Conservation (phyloP, 1,284 basidiomycete species). For the Apiotrichum siamense region DNA sequence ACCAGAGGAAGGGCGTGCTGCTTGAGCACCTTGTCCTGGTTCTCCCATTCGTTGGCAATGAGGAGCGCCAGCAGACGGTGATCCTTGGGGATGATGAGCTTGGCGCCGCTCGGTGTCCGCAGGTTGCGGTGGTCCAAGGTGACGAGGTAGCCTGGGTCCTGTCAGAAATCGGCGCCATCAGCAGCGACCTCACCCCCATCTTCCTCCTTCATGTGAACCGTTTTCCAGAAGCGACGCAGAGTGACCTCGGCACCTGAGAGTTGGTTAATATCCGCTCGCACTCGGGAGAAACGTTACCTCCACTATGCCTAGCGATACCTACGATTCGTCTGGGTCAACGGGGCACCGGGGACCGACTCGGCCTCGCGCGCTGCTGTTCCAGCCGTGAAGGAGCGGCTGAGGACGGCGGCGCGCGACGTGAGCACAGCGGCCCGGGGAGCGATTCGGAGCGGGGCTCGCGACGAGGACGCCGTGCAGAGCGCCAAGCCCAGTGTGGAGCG, state of each 20-base stretch:
- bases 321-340: conserved; percentile 39
- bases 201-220: conserved; percentile 61
- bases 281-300: neutral
- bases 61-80: conserved; percentile 71
- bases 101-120: conserved; percentile 77
- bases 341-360: conserved; percentile 20
- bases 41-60: conserved; percentile 94
- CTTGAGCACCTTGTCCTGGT: conserved; percentile 77
- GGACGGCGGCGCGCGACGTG: no score
- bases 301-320: no score
- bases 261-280: no score
- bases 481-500: conserved; percentile 3
- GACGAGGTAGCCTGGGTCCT: conserved; percentile 58
- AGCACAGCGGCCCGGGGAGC: neutral
- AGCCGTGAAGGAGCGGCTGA: neutral
- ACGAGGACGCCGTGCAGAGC: neutral
- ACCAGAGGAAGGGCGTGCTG: conserved; percentile 89
- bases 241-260: conserved; percentile 73
- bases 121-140: conserved; percentile 78
- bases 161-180: conserved; percentile 1
- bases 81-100: conserved; percentile 63
- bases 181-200: conserved; percentile 47
- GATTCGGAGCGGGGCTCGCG: neutral
- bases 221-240: conserved; percentile 85
- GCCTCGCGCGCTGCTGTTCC: conserved; percentile 1